These are phyloP conservation scores for Boletus subparvulus DNA, from an alignment of 768 basidiomycete genomes.

Conservation along the genomic window DNA sequence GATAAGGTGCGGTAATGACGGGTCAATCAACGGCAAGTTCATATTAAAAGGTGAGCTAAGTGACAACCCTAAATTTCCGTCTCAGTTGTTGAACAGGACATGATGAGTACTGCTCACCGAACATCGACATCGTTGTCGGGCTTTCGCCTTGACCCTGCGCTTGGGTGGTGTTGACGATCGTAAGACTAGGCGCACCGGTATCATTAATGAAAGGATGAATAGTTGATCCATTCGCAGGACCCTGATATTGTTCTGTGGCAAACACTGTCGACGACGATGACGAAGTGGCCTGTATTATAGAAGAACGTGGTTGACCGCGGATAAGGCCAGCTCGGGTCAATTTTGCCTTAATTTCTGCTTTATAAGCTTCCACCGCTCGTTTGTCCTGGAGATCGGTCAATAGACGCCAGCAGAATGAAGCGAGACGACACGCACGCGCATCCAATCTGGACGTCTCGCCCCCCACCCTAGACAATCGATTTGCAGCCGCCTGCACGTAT, in stretches of 20 bases:
- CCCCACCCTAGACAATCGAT: constrained; percentile 88
- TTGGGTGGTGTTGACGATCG: constrained; percentile 21
- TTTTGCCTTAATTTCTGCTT: constrained; percentile 80
- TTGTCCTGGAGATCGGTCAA: constrained; percentile 59
- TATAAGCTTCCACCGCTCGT: constrained; percentile 77
- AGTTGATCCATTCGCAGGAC: constrained; percentile 19
- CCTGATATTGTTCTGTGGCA: constrained; percentile 29
- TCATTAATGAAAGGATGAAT: constrained; percentile 24
- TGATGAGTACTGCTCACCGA: constrained; percentile 21
- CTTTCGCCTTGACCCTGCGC: constrained; percentile 21
- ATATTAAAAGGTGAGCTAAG: constrained; percentile 34
- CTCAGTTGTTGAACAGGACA: constrained; percentile 11
- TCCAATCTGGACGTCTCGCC: constrained; percentile 82
- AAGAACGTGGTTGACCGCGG: constrained; percentile 74
- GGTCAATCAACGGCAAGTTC: constrained; percentile 29
- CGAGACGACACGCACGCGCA: constrained; percentile 56
- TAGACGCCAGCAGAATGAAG: constrained; percentile 6
- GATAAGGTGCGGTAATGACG: constrained; percentile 27
- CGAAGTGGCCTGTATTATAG: constrained; percentile 41
- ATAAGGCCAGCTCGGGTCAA: constrained; percentile 76
- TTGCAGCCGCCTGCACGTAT: constrained; percentile 75
- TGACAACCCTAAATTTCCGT: constrained; percentile 20
- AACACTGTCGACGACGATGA: constrained; percentile 36
- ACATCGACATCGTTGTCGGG: constrained; percentile 28
- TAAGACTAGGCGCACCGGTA: constrained; percentile 18